Base-by-base conservation (phyloP, 1,284 basidiomycete species). In the Pulchroboletus neoregius region DNA sequence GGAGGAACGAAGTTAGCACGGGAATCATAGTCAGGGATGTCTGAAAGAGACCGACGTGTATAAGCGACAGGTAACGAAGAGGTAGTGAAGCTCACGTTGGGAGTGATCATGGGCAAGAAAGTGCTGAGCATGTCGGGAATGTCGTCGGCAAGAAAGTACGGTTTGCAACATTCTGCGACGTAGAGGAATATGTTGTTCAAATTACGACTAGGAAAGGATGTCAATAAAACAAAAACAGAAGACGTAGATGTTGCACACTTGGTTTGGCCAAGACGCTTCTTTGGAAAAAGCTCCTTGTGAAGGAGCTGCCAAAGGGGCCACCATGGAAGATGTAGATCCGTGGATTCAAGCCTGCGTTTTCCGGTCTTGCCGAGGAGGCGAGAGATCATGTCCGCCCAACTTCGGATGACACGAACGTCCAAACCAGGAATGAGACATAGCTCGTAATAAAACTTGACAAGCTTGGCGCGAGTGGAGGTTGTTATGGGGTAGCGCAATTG, bases 121-220 rank as follows among this genome's bases (percentile, higher is more conserved):
- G 79, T 82, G 24, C 80, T 74, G 22, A 99, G 82, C 91, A 99
- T 98, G 54, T 91, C 88, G 55, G 90, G 84, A 38, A 89, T 87
- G 40, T 92, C 89, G 43, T 83, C 79, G 8, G 94, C 89, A 57
- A 94, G 86, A 69, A 94, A 98, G 76, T 97, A 97, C 36, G 89
- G 76, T 55, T 89, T 84, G 32, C 82, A 78, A 55, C 78, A 78
- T 55, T 92, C 87, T 28, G 92, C 89, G 50, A 97, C 78, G 62
- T 88, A 91, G 22, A 67, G 51, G 16, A 65, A 52, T 18, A 64
- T 64, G 18, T 68, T 66, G 34, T 60, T 65, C 35, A 67, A 39
- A 39, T 64, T 63, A 39, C 64, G 62, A 44, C 53, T 58, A 34
- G 23, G n/a, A 37, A 50, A 20, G 26, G 11, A 30, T 12, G 34